These are phyloP conservation scores for Arabidopsis hybrid DNA, from an alignment of 441 rosid genomes.

Conservation along the genomic window DNA sequence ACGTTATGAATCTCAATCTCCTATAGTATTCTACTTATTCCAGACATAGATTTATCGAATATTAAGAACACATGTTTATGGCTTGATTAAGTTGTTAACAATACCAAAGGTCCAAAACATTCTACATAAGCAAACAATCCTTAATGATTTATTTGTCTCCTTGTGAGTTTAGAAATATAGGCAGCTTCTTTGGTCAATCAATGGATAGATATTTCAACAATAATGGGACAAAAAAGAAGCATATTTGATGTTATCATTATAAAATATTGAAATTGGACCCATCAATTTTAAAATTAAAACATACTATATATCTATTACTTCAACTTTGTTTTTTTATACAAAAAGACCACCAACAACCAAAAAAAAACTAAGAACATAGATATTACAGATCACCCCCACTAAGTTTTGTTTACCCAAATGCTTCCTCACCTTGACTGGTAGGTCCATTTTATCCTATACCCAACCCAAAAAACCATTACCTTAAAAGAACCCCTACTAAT, in stretches of 20 bases:
- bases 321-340: slow-evolving; percentile 32
- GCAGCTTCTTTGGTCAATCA: slow-evolving; percentile 2
- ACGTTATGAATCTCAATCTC: too few species aligned
- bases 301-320: slow-evolving; percentile 23
- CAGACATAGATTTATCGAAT: not conserved
- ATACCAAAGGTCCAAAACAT: not conserved
- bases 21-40: not conserved
- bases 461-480: slow-evolving; percentile 28
- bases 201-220: slow-evolving; percentile 14
- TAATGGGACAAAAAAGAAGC: slow-evolving; percentile 39
- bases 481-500: slow-evolving; percentile 31
- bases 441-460: slow-evolving; percentile 43
- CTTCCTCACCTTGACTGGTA: slow-evolving; percentile 36
- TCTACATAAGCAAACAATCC: not conserved
- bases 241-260: slow-evolving; percentile 43
- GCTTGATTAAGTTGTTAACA: not conserved
- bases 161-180: slow-evolving; percentile 2
- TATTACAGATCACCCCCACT: slow-evolving; percentile 27
- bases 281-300: not conserved
- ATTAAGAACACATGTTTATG: slow-evolving; percentile 1
- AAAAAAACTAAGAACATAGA: slow-evolving; percentile 18
- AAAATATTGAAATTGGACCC: slow-evolving; percentile 25
- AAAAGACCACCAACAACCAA: slow-evolving; percentile 25
- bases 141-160: slow-evolving; percentile 23
- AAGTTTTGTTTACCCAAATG: slow-evolving; percentile 37